Evolutionary conservation across 73 alveolate species (phyloP).

Genomic region (Durusdinium trenchii): DNA sequence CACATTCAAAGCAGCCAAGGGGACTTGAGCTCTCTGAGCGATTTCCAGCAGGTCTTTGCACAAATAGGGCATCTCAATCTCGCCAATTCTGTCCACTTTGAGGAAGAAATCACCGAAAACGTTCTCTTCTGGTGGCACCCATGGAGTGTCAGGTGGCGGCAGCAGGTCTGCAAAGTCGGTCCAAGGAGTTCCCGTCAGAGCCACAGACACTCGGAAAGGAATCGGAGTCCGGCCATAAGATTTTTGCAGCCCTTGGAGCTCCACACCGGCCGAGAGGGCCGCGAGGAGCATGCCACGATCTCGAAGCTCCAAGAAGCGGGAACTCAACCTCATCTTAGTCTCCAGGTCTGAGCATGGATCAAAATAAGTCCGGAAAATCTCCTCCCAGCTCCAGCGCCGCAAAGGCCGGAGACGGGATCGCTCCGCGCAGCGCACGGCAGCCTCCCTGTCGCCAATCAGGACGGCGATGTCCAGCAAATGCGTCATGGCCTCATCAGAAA

Average conservation of each 20-base stretch:
- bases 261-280: neutral
- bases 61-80: no score
- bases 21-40: neutral
- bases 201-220: no score
- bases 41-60: neutral
- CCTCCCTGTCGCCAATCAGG: slow-evolving; percentile 18
- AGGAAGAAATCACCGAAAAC: neutral
- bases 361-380: neutral
- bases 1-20: neutral
- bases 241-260: neutral
- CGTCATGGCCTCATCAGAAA: neutral
- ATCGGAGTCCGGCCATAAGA: neutral
- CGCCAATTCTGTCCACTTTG: neutral
- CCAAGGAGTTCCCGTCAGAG: neutral
- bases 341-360: neutral
- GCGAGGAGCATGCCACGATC: neutral
- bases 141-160: neutral
- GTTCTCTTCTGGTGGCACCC: neutral
- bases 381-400: slow-evolving; percentile 37
- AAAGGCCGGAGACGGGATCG: neutral
- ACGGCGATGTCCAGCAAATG: slow-evolving; percentile 53
- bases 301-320: neutral
- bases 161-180: neutral
- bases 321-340: neutral
- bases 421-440: neutral